phyloP scores from a whole-genome alignment of 805 yeast species.

The Candida xyloterini region DNA sequence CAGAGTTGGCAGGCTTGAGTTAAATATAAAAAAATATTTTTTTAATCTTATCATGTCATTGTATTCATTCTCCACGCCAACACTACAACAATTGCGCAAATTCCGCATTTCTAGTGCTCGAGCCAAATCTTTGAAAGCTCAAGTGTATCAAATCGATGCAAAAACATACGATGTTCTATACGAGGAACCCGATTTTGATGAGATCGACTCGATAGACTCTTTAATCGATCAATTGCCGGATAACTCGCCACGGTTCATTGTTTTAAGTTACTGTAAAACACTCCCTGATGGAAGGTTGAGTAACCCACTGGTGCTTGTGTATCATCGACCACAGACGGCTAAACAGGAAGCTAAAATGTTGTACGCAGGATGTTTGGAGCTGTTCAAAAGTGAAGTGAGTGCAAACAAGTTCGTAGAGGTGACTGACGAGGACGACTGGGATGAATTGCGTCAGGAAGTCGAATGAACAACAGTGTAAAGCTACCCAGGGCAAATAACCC shows the following conservation, averaged over 20 bases:
- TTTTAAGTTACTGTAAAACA: slow-evolving; percentile 73
- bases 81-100: slow-evolving; percentile 58
- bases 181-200: slow-evolving; percentile 41
- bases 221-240: slow-evolving; percentile 78
- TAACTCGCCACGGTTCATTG: slow-evolving; percentile 70
- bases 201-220: slow-evolving; percentile 52
- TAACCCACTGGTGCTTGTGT: slow-evolving; percentile 74
- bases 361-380: slow-evolving; percentile 87
- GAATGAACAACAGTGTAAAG: not conserved
- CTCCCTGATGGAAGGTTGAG: slow-evolving; percentile 68
- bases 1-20: slow-evolving; percentile 37
- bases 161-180: slow-evolving; percentile 47
- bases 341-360: slow-evolving; percentile 81
- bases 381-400: slow-evolving; percentile 74
- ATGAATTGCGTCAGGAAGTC: slow-evolving; percentile 5
- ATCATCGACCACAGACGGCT: slow-evolving; percentile 86
- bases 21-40: slow-evolving; percentile 1
- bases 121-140: slow-evolving; percentile 56
- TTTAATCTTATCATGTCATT: slow-evolving; percentile 38
- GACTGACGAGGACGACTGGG: slow-evolving; percentile 66
- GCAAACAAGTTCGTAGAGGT: slow-evolving; percentile 61
- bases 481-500: slow-evolving; percentile 11
- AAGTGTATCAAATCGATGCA: slow-evolving; percentile 59
- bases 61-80: slow-evolving; percentile 61
- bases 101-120: slow-evolving; percentile 74